A percentile compares a stretch with the other conserved stretches of the same genome.
These are phyloP conservation scores for Phytophthora vignae DNA, from an alignment of 352 stramenopile genomes.

Conservation along the genomic window DNA sequence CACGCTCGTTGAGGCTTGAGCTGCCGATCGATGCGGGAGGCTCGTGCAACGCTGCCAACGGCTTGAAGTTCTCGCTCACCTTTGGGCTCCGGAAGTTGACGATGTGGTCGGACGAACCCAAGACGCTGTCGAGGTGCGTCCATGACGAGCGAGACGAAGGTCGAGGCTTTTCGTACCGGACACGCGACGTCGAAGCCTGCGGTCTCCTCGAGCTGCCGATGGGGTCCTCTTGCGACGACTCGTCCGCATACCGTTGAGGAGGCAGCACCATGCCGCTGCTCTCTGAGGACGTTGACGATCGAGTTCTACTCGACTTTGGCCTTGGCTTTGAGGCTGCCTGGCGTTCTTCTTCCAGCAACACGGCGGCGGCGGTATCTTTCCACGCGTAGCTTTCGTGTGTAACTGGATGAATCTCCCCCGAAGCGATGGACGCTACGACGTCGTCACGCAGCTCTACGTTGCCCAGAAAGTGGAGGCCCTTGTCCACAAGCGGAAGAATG, in stretches of 20 bases:
- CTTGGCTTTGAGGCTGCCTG: background rate
- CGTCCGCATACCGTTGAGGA: slow-evolving; percentile 3
- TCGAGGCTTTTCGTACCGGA: slow-evolving; percentile 47
- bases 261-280: slow-evolving; percentile 38
- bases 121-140: slow-evolving; percentile 71
- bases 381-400: slow-evolving; percentile 82
- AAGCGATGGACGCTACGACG: slow-evolving; percentile 62
- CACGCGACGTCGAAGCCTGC: background rate
- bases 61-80: slow-evolving; percentile 81
- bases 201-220: background rate
- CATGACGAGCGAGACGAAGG: slow-evolving; percentile 58
- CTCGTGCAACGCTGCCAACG: slow-evolving; percentile 42
- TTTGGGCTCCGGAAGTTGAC: slow-evolving; percentile 84
- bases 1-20: slow-evolving; percentile 18
- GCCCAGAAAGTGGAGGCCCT: slow-evolving; percentile 70
- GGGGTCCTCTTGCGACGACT: slow-evolving; percentile 29
- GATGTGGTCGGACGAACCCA: slow-evolving; percentile 75
- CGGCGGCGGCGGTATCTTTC: slow-evolving; percentile 49
- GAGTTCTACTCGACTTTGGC: slow-evolving; percentile 24
- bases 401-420: slow-evolving; percentile 64
- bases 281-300: slow-evolving; percentile 70
- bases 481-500: slow-evolving; percentile 63
- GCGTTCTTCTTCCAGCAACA: slow-evolving; percentile 30
- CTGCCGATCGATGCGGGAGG: slow-evolving; percentile 3
- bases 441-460: slow-evolving; percentile 69